Conservation (phyloP, 495 filamentous ascomycete species). For the Trichocladium antarcticum region DNA sequence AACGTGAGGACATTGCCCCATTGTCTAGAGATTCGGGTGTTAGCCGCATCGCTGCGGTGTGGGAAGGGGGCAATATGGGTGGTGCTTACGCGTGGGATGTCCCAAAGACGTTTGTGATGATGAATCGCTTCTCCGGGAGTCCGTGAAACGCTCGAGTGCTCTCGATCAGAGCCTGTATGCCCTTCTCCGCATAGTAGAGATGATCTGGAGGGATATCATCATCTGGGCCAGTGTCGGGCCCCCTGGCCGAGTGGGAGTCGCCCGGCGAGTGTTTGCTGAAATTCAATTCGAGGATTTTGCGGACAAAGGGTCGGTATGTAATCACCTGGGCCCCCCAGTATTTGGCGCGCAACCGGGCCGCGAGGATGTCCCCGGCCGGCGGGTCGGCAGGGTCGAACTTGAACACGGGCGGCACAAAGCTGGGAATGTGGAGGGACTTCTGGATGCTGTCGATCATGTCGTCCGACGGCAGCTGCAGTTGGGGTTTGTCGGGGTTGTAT, state of each 20-base stretch:
- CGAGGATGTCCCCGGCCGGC: slow-evolving; percentile 65
- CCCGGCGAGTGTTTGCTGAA: slow-evolving; percentile 16
- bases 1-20: slow-evolving; percentile 92
- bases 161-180: slow-evolving; percentile 63
- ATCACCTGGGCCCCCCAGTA: slow-evolving; percentile 89
- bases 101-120: slow-evolving; percentile 90
- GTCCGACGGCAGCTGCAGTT: not conserved
- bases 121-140: slow-evolving; percentile 49
- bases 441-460: slow-evolving; percentile 43
- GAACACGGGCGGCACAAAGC: slow-evolving; percentile 34
- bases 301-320: slow-evolving; percentile 74
- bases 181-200: slow-evolving; percentile 42
- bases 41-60: not conserved
- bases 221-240: slow-evolving; percentile 14
- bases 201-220: slow-evolving; percentile 40
- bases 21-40: slow-evolving; percentile 48
- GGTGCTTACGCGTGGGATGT: slow-evolving; percentile 85
- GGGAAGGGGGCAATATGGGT: slow-evolving; percentile 7
- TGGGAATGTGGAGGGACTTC: slow-evolving; percentile 31
- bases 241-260: slow-evolving; percentile 6
- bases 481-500: slow-evolving; percentile 52
- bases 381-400: slow-evolving; percentile 57
- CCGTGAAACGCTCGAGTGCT: slow-evolving; percentile 84
- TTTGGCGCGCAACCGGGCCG: slow-evolving; percentile 79
- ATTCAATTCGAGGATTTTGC: slow-evolving; percentile 45